Percentiles rank a stretch among this genome's conserved stretches.
Evolutionary conservation across 352 stramenopile genomes (phyloP).

Genomic region (Plasmopara viticola): DNA sequence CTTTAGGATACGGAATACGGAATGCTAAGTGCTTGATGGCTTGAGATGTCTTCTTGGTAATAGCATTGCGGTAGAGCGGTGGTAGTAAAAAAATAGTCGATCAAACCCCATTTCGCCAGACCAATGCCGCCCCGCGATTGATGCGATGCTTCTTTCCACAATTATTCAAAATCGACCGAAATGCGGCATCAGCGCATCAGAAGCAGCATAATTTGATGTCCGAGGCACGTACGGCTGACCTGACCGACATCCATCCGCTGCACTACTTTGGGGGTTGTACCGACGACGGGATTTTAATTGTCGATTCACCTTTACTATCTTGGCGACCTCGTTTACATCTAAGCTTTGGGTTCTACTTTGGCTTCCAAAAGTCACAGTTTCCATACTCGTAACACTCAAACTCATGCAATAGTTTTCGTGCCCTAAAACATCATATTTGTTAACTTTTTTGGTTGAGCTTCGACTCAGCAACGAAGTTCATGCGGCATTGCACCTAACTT

Average conservation of each 20-base stretch:
- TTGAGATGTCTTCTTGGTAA: not conserved
- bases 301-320: slow-evolving; percentile 1
- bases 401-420: no score
- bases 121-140: not conserved
- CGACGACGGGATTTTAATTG: slow-evolving; percentile 11
- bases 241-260: slow-evolving; percentile 20
- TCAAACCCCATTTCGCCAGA: not conserved
- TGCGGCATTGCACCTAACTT: no score
- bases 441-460: no score
- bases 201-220: slow-evolving; percentile 25
- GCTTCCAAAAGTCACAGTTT: no score
- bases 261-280: slow-evolving; percentile 16
- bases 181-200: slow-evolving; percentile 25
- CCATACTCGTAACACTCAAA: no score
- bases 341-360: no score
- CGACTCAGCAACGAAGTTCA: no score
- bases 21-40: slow-evolving; percentile 4
- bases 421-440: no score
- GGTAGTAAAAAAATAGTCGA: not conserved
- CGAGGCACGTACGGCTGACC: slow-evolving; percentile 27
- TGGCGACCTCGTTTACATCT: no score
- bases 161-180: slow-evolving; percentile 29
- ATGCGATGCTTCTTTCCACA: slow-evolving; percentile 5
- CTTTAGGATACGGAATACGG: no score
- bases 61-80: no score